phyloP scores from a whole-genome alignment of 2,329 filamentous ascomycete genomes.

The Colletotrichum sp. region DNA sequence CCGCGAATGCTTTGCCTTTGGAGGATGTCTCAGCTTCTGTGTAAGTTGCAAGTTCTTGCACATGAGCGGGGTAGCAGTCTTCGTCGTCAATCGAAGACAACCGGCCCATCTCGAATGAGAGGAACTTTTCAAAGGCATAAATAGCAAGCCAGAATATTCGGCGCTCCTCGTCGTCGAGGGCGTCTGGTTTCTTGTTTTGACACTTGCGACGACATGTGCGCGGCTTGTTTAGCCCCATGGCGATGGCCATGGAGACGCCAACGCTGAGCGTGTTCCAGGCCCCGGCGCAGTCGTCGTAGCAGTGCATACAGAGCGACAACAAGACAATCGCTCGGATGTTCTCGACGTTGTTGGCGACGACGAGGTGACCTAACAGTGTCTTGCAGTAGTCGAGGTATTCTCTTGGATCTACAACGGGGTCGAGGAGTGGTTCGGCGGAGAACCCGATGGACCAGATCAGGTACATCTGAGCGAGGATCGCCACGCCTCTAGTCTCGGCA shows the following conservation, averaged over 20 bases:
- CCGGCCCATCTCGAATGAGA: constrained; percentile 12
- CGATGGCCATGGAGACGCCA: constrained; percentile 27
- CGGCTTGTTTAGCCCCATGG: constrained; percentile 27
- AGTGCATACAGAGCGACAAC: constrained; percentile 20
- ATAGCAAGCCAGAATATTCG: background rate
- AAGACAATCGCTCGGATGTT: constrained; percentile 26
- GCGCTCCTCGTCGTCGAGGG: background rate
- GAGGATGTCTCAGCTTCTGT: background rate
- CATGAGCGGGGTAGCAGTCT: background rate
- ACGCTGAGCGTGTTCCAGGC: constrained; percentile 28
- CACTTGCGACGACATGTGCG: background rate
- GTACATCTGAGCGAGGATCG: background rate
- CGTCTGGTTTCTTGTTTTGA: background rate
- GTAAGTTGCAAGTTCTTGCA: background rate
- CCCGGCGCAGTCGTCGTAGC: constrained; percentile 25
- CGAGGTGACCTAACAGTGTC: constrained; percentile 23
- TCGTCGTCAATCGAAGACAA: constrained; percentile 11
- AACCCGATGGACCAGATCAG: constrained; percentile 4
- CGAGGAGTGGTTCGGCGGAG: background rate
- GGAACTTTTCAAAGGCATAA: constrained; percentile 6
- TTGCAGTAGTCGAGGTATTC: constrained; percentile 24
- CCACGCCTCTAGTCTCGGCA: background rate
- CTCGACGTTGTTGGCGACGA: constrained; percentile 14
- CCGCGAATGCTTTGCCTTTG: background rate
- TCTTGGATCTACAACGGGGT: background rate